These are phyloP conservation scores for Bretziella fagacearum DNA, from an alignment of 2,329 filamentous ascomycete genomes.

Conservation along the genomic window DNA sequence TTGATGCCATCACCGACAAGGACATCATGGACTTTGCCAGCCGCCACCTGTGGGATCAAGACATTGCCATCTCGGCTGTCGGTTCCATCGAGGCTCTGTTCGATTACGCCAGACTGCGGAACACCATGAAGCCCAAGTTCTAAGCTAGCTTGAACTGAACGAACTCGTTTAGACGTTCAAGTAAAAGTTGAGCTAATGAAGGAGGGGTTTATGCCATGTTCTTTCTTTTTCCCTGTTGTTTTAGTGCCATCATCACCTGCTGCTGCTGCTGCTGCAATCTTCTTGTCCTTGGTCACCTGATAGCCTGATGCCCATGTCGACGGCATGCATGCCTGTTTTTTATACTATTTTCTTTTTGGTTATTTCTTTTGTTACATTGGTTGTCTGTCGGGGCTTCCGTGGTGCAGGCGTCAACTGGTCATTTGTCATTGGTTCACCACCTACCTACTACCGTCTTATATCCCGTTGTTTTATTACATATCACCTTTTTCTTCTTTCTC, in stretches of 20 bases:
- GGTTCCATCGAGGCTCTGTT: conserved; percentile 77
- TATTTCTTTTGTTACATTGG: conserved; percentile 13
- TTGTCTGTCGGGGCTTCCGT: conserved; percentile 6
- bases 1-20: conserved; percentile 80
- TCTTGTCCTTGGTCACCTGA: conserved; percentile 7
- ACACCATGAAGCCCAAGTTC: conserved; percentile 74
- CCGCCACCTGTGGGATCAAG: conserved; percentile 93
- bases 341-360: conserved; percentile 1
- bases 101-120: conserved; percentile 63
- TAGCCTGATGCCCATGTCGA: neutral
- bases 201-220: conserved; percentile 11
- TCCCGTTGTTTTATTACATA: conserved; percentile 13
- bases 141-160: conserved; percentile 21
- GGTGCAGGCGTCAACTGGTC: conserved; percentile 13
- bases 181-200: conserved; percentile 14
- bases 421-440: conserved; percentile 11
- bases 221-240: neutral
- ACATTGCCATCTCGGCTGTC: conserved; percentile 83
- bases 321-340: conserved; percentile 5
- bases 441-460: conserved; percentile 13
- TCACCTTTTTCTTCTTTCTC: conserved; percentile 11
- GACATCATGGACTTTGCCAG: conserved; percentile 94
- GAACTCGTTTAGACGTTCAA: neutral
- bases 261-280: conserved; percentile 4
- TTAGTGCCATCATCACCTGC: conserved; percentile 13